These are phyloP conservation scores for Pontederia crassipes DNA, from an alignment of 176 grass and related monocot species.

Conservation along the genomic window DNA sequence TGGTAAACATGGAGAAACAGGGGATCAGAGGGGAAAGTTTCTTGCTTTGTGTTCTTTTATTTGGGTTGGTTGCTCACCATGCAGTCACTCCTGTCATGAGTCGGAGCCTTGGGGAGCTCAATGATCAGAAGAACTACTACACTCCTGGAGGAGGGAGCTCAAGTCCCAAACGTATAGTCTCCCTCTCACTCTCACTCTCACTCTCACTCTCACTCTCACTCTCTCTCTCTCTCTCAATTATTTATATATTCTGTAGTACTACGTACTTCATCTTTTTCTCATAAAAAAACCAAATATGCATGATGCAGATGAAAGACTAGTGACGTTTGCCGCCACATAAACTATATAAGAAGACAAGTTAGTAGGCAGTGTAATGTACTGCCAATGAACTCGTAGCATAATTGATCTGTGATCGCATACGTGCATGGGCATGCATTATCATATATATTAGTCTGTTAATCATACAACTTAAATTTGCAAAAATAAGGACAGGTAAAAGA, in stretches of 20 bases:
- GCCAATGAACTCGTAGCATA: too few relatives aligned
- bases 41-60: neutral
- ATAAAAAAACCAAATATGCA: too few relatives aligned
- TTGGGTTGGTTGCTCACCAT: neutral
- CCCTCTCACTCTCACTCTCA: neutral
- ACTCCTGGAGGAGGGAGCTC: neutral
- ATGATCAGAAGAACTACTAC: slow-evolving; percentile 4
- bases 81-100: neutral
- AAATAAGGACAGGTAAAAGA: too few relatives aligned
- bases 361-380: too few relatives aligned
- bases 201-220: neutral
- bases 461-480: too few relatives aligned
- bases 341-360: too few relatives aligned
- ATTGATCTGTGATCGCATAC: too few relatives aligned
- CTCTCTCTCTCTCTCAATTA: neutral
- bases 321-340: too few relatives aligned
- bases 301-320: too few relatives aligned
- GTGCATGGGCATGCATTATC: too few relatives aligned
- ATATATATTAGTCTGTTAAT: too few relatives aligned
- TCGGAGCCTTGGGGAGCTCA: neutral
- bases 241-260: neutral
- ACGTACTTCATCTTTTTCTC: neutral
- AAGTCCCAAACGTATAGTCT: neutral
- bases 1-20: neutral
- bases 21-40: neutral